phyloP scores from a whole-genome alignment of 2,329 filamentous ascomycete genomes.

The Aureobasidium melanogenum region DNA sequence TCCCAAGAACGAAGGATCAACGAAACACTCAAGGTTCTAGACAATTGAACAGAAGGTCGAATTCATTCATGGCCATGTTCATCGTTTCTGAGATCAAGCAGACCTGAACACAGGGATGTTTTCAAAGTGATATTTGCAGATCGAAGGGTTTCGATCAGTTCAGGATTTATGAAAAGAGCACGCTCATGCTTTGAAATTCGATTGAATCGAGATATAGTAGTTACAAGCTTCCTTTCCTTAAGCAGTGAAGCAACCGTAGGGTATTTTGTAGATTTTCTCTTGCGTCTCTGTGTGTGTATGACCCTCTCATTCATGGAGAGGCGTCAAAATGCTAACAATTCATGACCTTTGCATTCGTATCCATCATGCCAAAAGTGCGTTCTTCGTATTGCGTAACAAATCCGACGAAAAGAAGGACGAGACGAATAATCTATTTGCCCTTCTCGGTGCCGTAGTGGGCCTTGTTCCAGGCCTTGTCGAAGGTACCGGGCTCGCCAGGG shows the following conservation, averaged over 20 bases:
- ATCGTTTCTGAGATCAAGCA: too few species aligned
- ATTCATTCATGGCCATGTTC: too few species aligned
- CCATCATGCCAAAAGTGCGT: background rate
- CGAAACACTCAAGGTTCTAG: too few species aligned
- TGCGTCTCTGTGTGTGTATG: background rate
- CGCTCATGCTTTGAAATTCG: background rate
- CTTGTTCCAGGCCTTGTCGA: conserved; percentile 24
- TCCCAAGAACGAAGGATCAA: background rate
- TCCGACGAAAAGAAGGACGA: background rate
- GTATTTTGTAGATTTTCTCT: background rate
- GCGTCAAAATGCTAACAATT: background rate
- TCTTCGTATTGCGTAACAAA: background rate
- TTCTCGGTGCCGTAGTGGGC: conserved; percentile 26
- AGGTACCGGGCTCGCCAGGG: conserved; percentile 15
- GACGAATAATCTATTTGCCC: conserved; percentile 22
- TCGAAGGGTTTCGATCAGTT: too few species aligned
- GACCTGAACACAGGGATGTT: too few species aligned
- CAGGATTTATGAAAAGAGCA: too few species aligned
- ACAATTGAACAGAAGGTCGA: too few species aligned
- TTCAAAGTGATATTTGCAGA: too few species aligned
- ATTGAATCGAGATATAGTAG: background rate
- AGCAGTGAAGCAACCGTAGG: background rate
- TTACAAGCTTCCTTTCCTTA: background rate
- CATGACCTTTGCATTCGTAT: background rate
- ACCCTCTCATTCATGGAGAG: background rate